These are phyloP conservation scores for Pezicula radicicola DNA, from an alignment of 2,329 filamentous ascomycete genomes.

Conservation along the genomic window DNA sequence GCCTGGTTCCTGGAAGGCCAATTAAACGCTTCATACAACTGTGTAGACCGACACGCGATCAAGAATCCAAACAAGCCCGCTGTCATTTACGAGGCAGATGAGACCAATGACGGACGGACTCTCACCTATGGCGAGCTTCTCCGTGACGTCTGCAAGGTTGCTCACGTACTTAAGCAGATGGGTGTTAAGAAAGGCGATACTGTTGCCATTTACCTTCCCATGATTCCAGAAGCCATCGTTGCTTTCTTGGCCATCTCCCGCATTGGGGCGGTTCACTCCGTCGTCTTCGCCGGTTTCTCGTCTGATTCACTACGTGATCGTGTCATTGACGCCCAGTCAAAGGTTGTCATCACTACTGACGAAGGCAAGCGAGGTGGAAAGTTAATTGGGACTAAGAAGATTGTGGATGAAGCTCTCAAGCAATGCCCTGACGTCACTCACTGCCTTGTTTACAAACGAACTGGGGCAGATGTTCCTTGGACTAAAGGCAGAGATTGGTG, in stretches of 20 bases:
- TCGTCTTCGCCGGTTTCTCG: slow-evolving; percentile 97
- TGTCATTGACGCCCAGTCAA: slow-evolving; percentile 85
- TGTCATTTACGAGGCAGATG: slow-evolving; percentile 98
- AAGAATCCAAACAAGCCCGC: slow-evolving; percentile 90
- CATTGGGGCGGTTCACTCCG: slow-evolving; percentile 94
- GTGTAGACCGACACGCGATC: slow-evolving; percentile 93
- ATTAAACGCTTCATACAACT: slow-evolving; percentile 96
- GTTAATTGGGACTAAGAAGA: slow-evolving; percentile 97
- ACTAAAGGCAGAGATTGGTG: slow-evolving; percentile 85
- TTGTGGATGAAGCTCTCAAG: slow-evolving; percentile 95
- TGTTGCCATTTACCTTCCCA: slow-evolving; percentile 94
- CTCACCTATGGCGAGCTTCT: slow-evolving; percentile 93
- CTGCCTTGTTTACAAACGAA: slow-evolving; percentile 92
- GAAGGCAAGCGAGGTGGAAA: slow-evolving; percentile 98
- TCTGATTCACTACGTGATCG: slow-evolving; percentile 94
- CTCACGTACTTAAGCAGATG: slow-evolving; percentile 89
- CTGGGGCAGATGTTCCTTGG: slow-evolving; percentile 88
- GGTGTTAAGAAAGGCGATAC: slow-evolving; percentile 97
- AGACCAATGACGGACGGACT: slow-evolving; percentile 79
- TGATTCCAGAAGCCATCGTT: slow-evolving; percentile 95
- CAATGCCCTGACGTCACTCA: slow-evolving; percentile 86
- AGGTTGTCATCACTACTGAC: slow-evolving; percentile 93
- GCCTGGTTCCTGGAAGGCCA: slow-evolving; percentile 95
- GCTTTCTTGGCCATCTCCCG: slow-evolving; percentile 87
- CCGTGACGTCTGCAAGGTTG: slow-evolving; percentile 82